These are phyloP conservation scores for Ulota crispa DNA, from an alignment of 225 moss, liverwort and hornwort species.

Conservation along the genomic window DNA sequence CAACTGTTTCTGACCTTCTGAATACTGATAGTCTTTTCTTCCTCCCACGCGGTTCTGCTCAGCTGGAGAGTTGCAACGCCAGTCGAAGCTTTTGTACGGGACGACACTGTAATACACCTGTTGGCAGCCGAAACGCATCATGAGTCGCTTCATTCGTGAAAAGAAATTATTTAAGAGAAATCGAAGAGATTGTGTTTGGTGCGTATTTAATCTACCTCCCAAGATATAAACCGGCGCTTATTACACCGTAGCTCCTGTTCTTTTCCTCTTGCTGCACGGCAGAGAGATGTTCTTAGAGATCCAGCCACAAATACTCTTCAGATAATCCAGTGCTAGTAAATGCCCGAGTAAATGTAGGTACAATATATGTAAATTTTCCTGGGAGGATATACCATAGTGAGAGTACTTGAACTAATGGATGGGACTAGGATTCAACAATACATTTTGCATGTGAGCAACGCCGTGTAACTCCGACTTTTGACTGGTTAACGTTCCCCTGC, in stretches of 20 bases:
- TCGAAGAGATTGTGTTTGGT: background rate
- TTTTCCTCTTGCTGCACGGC: conserved; percentile 30
- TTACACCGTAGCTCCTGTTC: conserved; percentile 28
- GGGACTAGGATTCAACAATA: conserved; percentile 3
- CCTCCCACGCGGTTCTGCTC: conserved; percentile 38
- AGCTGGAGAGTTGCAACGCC: conserved; percentile 40
- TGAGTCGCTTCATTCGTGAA: background rate
- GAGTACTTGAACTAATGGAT: background rate
- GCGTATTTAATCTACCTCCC: conserved; percentile 32
- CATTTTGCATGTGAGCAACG: conserved; percentile 20
- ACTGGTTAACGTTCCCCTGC: conserved; percentile 35
- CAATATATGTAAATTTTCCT: background rate
- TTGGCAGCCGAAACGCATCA: background rate
- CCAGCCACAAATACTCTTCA: background rate
- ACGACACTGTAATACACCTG: conserved; percentile 45
- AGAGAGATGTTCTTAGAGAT: conserved; percentile 13
- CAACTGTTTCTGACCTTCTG: conserved; percentile 35
- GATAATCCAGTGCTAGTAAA: background rate
- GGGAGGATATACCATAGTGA: background rate
- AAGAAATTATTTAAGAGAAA: background rate
- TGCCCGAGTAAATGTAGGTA: background rate
- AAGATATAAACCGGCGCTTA: conserved; percentile 50
- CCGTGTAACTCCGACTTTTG: conserved; percentile 21
- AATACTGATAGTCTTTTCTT: conserved; percentile 18
- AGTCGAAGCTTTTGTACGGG: conserved; percentile 26